These are phyloP conservation scores for Cladosporium phlei DNA, from an alignment of 2,329 filamentous ascomycete genomes.

Conservation along the genomic window DNA sequence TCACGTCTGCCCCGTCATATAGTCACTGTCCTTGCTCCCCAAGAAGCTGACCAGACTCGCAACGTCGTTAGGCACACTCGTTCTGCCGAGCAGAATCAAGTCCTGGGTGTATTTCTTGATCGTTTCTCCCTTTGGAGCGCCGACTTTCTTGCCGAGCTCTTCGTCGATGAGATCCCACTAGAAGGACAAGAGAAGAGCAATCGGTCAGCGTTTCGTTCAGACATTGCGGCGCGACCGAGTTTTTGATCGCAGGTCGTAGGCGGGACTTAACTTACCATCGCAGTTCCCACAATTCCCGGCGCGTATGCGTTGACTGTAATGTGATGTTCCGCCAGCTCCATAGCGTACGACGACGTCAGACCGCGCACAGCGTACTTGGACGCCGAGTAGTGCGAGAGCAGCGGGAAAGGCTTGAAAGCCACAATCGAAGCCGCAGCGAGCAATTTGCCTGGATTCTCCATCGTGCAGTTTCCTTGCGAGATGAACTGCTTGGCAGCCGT, in stretches of 20 bases:
- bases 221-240: too few relatives aligned
- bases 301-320: conserved; percentile 66
- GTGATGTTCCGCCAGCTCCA: conserved; percentile 59
- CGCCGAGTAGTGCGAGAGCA: conserved; percentile 60
- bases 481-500: conserved; percentile 63
- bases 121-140: conserved; percentile 40
- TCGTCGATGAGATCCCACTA: conserved; percentile 67
- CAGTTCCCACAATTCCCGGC: conserved; percentile 57
- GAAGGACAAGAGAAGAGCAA: too few relatives aligned
- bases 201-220: too few relatives aligned
- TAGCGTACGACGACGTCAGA: conserved; percentile 61
- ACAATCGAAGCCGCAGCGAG: conserved; percentile 43
- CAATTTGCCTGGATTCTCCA: conserved; percentile 37
- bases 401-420: conserved; percentile 55
- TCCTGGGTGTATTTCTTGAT: conserved; percentile 53
- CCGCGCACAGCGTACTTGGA: conserved; percentile 65
- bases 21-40: conserved; percentile 55
- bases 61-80: conserved; percentile 60
- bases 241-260: too few relatives aligned
- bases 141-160: conserved; percentile 50
- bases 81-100: conserved; percentile 53
- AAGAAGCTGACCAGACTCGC: conserved; percentile 59
- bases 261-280: too few relatives aligned
- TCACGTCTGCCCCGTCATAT: conserved; percentile 62
- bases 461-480: conserved; percentile 48